Conservation (phyloP, 2,329 filamentous ascomycete genomes). For the Alternaria consortialis region DNA sequence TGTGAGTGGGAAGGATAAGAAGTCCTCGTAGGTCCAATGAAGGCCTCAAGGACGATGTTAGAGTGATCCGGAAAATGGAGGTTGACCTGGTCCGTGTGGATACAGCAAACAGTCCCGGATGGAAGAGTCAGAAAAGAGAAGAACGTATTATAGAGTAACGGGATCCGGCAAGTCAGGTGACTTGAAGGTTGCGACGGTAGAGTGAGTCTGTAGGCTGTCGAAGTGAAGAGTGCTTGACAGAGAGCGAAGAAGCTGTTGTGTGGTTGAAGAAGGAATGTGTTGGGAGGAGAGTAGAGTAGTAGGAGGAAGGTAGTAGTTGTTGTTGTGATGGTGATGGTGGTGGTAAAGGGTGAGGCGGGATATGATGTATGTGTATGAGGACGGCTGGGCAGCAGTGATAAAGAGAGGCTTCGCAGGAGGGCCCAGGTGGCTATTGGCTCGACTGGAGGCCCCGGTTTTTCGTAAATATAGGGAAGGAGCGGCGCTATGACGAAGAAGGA, state of each 20-base stretch:
- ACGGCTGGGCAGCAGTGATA: constrained; percentile 50
- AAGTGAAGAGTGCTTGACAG: constrained; percentile 17
- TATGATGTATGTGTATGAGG: constrained; percentile 50
- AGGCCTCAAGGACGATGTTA: constrained; percentile 51
- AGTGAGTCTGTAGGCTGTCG: constrained; percentile 11
- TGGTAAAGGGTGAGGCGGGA: constrained; percentile 43
- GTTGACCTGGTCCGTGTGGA: constrained; percentile 15
- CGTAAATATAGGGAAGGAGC: constrained; percentile 52
- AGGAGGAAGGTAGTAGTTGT: constrained; percentile 18
- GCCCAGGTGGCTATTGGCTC: constrained; percentile 40
- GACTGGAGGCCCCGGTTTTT: constrained; percentile 38
- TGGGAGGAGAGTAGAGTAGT: constrained; percentile 26
- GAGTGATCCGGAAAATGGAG: constrained; percentile 29
- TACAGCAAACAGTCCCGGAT: constrained; percentile 14
- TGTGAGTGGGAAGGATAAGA: constrained; percentile 32
- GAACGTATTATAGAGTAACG: constrained; percentile 30
- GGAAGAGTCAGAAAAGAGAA: constrained; percentile 17
- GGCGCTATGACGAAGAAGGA: constrained; percentile 51
- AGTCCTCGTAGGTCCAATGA: constrained; percentile 53
- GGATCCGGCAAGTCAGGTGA: constrained; percentile 34
- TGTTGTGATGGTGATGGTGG: constrained; percentile 18
- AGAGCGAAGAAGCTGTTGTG: constrained; percentile 24
- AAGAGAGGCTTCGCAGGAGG: constrained; percentile 32
- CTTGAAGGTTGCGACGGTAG: constrained; percentile 17
- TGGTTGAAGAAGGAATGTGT: constrained; percentile 35